Evolutionary conservation across 768 basidiomycete species (phyloP).

Genomic region (Mycena alexandri): DNA sequence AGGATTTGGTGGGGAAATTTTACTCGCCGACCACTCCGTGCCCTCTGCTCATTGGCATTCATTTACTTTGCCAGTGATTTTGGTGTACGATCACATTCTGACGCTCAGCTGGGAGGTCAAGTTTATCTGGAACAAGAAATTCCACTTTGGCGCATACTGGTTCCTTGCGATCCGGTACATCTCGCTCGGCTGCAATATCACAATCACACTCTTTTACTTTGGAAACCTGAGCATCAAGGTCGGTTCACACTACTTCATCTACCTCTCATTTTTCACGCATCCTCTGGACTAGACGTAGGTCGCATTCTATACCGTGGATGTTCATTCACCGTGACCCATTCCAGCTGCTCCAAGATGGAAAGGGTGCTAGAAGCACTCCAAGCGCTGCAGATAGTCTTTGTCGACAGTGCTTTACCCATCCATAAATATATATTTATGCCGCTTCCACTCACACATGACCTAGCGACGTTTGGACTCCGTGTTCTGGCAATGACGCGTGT

Average conservation of each 20-base stretch:
- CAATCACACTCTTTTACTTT: not conserved
- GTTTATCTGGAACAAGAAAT: slow-evolving; percentile 4
- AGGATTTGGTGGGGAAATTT: too few species aligned
- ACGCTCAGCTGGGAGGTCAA: not conserved
- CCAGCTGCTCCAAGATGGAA: not conserved
- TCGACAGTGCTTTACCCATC: not conserved
- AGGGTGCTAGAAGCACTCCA: not conserved
- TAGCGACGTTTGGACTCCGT: too few species aligned
- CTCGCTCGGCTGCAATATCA: not conserved
- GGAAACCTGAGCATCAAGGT: not conserved
- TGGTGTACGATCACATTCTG: not conserved
- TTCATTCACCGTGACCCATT: not conserved
- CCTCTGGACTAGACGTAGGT: not conserved
- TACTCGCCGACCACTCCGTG: too few species aligned
- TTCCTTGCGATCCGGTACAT: not conserved
- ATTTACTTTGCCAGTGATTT: not conserved
- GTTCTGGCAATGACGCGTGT: not conserved
- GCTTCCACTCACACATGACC: too few species aligned
- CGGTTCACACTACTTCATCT: not conserved
- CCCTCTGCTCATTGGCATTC: too few species aligned
- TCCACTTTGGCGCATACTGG: not conserved
- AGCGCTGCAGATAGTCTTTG: not conserved
- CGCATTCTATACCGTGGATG: too few species aligned
- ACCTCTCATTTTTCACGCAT: not conserved
- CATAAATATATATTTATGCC: too few species aligned